These are phyloP conservation scores for barrel medic (Medicago truncatula) DNA, from an alignment of 306 rosid species.

Conservation along the genomic window MtrunA17r5.0-ANR NC_053049.1:49336001-49336500, in stretches of 20 bases:
- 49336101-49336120: background rate
- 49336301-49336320: constrained; percentile 22
- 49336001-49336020: constrained; percentile 79
- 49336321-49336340: constrained; percentile 13
- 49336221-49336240: constrained; percentile 89
- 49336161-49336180: constrained; percentile 78
- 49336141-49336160: constrained; percentile 18
- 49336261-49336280: constrained; percentile 87
- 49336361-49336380: background rate
- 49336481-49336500: constrained; percentile 68
- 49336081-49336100: constrained; percentile 31
- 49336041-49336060: constrained; percentile 34
- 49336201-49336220: constrained; percentile 90
- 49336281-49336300: constrained; percentile 41
- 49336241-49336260: constrained; percentile 95
- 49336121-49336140: background rate
- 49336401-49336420: constrained; percentile 82
- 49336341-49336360: constrained; percentile 7
- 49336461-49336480: constrained; percentile 80
- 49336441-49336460: constrained; percentile 99
- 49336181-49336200: constrained; percentile 85
- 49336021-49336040: constrained; percentile 23
- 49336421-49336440: constrained; percentile 97
- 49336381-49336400: constrained; percentile 43
- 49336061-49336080: constrained; percentile 18